Evolutionary conservation across 306 rosid species (phyloP).

Genomic region (Erythrophleum fordii): DNA sequence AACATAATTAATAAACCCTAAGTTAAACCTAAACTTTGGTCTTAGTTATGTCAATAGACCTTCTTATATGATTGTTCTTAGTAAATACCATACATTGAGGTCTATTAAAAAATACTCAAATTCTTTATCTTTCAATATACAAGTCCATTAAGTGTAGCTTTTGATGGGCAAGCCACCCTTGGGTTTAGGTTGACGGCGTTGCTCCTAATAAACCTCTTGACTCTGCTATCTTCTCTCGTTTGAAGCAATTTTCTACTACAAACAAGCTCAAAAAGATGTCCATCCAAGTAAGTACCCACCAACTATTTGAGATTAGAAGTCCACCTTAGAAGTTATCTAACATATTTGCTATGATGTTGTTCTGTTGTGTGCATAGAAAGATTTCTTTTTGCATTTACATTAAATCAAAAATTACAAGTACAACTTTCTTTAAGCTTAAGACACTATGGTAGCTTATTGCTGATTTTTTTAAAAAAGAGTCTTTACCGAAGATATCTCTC

Average conservation of each 20-base stretch:
- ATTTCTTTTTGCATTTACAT: neutral
- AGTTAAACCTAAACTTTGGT: neutral
- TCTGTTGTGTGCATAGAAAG: neutral
- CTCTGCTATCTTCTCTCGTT: slow-evolving; percentile 69
- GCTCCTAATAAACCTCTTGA: slow-evolving; percentile 78
- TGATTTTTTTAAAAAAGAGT: neutral
- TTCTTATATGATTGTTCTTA: neutral
- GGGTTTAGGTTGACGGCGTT: slow-evolving; percentile 64
- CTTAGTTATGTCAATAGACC: neutral
- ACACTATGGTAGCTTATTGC: neutral
- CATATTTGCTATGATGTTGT: neutral
- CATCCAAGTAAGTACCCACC: slow-evolving; percentile 56
- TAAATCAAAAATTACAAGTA: neutral
- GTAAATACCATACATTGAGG: neutral
- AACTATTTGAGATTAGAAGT: neutral
- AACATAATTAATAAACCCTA: neutral
- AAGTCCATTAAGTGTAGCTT: neutral
- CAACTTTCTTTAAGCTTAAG: neutral
- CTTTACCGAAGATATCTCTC: neutral
- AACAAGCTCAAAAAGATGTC: slow-evolving; percentile 39
- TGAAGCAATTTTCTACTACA: slow-evolving; percentile 77
- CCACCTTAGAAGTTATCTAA: neutral
- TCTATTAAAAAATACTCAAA: neutral
- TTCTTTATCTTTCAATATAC: neutral
- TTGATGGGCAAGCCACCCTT: slow-evolving; percentile 65